Base-by-base conservation (phyloP, 2,329 filamentous ascomycete genomes). In the Fusarium coffeatum region DNA sequence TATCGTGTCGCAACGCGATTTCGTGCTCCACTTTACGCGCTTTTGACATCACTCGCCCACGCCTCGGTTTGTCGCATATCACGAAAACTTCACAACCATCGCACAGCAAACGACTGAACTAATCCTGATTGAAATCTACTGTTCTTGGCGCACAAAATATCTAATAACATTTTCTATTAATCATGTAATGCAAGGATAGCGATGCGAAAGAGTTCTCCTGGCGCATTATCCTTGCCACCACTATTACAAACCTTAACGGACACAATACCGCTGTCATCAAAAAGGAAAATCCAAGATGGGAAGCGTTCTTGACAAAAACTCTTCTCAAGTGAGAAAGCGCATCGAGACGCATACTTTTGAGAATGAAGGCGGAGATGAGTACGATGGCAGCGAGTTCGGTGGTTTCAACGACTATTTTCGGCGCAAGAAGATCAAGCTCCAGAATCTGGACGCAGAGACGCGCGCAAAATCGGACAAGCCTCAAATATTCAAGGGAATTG, bases 361-460 rank as follows among this genome's bases (percentile, higher is more conserved):
- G 4, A 86, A 92, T 75, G 94, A 98, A 78, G 87, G 87, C 25
- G 95, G 96, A 60, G 95, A 98, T 61, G 97, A 99, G 79, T 99
- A 99, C 79, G 90, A 91, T 62, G 88, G 86, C 3, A 98, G 94
- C 68, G 88, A 88, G 55, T 99, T 98, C 79, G 93, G 93, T 27
- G 95, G 94, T 11, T 97, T 98, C 75, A 82, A 85, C 25, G 95
- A 98, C 76, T 99, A 98, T 80, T 97, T 98, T 78, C 88, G 94
- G 51, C 90, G 94, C 59, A 99, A 99, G 84, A 98, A 97, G 85
- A 90, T 97, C 80, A 99, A 99, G 78, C 86, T 99, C 6, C 96
- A 98, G 80, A 99, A 99, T 76, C 87, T 96, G 30, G 96, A 99
- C 80, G 90, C 90, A 11, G 89, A 97, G 56, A 84, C 97, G 46